Conservation (phyloP, 2,329 filamentous ascomycete genomes). For the Trichoderma arundinaceum region DNA sequence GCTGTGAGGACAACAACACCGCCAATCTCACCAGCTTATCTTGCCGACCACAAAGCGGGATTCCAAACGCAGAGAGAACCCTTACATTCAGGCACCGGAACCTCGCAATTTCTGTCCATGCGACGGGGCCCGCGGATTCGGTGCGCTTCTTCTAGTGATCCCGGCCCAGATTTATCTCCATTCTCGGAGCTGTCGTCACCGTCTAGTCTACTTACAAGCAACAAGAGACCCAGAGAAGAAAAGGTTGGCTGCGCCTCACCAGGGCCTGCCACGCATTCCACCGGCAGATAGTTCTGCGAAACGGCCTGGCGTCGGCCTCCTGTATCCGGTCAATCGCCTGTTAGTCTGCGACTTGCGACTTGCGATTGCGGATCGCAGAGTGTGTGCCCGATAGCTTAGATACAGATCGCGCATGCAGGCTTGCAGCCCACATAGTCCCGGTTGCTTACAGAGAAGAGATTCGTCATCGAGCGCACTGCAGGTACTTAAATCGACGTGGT, state of each 20-base stretch:
- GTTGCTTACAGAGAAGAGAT: slow-evolving; percentile 11
- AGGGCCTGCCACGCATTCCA: too few relatives aligned
- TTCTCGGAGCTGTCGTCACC: too few relatives aligned
- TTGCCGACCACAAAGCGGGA: not conserved
- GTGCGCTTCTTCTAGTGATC: slow-evolving; percentile 6
- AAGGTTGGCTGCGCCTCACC: too few relatives aligned
- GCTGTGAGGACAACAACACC: not conserved
- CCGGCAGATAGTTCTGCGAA: too few relatives aligned
- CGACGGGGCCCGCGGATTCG: not conserved
- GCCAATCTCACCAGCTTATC: not conserved
- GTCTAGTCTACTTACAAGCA: too few relatives aligned
- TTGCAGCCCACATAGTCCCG: not conserved
- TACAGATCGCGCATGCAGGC: slow-evolving; percentile 12
- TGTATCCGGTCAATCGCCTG: too few relatives aligned
- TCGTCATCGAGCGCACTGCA: slow-evolving; percentile 21
- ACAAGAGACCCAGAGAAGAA: too few relatives aligned
- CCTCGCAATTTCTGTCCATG: not conserved
- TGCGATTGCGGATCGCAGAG: slow-evolving; percentile 12
- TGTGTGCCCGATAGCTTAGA: slow-evolving; percentile 14
- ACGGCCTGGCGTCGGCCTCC: too few relatives aligned
- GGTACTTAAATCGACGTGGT: slow-evolving; percentile 1
- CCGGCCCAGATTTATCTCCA: not conserved
- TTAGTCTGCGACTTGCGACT: not conserved
- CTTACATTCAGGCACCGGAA: not conserved
- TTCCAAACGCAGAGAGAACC: not conserved